These are phyloP conservation scores for Russula griseocarnosa DNA, from an alignment of 768 basidiomycete species.

Conservation along the genomic window DNA sequence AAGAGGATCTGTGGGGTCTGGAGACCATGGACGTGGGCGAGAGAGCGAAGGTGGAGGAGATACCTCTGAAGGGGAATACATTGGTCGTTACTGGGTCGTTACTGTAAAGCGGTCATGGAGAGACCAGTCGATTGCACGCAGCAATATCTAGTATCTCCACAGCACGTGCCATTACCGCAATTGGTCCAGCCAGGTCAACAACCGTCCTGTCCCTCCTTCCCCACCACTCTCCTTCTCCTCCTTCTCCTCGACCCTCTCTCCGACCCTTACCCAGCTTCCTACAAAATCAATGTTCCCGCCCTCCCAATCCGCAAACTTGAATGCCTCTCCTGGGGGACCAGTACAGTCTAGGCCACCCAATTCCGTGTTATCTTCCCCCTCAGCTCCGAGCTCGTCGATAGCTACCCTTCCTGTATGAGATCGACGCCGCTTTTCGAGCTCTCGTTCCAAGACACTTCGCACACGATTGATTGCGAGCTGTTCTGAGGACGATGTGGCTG, in stretches of 20 bases:
- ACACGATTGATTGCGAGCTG: constrained; percentile 68
- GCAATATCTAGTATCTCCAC: background rate
- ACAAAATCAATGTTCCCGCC: constrained; percentile 72
- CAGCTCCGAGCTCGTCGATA: constrained; percentile 69
- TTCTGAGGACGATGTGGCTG: constrained; percentile 36
- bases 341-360: constrained; percentile 73
- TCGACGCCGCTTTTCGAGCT: constrained; percentile 70
- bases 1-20: constrained; percentile 49
- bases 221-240: constrained; percentile 37
- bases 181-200: constrained; percentile 16
- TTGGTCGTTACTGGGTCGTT: constrained; percentile 29
- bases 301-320: constrained; percentile 80
- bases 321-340: constrained; percentile 48
- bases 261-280: constrained; percentile 50
- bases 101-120: constrained; percentile 12
- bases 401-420: constrained; percentile 63
- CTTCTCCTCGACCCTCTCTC: constrained; percentile 30
- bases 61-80: constrained; percentile 48
- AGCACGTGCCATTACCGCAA: constrained; percentile 11
- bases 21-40: constrained; percentile 60
- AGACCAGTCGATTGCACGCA: background rate
- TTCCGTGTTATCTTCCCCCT: constrained; percentile 50
- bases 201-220: constrained; percentile 1
- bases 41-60: constrained; percentile 51
- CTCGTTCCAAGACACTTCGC: constrained; percentile 74